phyloP scores from a whole-genome alignment of 2,329 filamentous ascomycete genomes.

The Orbilia javanica region DNA sequence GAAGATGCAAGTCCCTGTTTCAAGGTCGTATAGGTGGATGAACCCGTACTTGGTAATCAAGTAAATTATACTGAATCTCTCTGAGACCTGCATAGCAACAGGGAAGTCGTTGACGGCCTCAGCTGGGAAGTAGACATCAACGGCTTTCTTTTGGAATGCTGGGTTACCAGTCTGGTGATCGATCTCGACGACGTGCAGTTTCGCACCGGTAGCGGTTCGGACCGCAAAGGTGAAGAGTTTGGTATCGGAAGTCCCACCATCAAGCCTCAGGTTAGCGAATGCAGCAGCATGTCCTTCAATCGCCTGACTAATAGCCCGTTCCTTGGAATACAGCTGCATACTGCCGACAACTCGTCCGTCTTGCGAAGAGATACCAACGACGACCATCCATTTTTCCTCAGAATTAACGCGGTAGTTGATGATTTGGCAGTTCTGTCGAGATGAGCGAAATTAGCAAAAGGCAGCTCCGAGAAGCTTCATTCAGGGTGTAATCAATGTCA shows the following conservation, averaged over 20 bases:
- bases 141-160: slow-evolving; percentile 91
- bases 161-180: slow-evolving; percentile 92
- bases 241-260: slow-evolving; percentile 88
- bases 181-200: slow-evolving; percentile 97
- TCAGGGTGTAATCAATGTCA: slow-evolving; percentile 64
- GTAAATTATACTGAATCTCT: slow-evolving; percentile 96
- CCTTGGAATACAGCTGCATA: slow-evolving; percentile 97
- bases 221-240: slow-evolving; percentile 98
- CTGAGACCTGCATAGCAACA: slow-evolving; percentile 95
- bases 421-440: slow-evolving; percentile 86
- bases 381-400: slow-evolving; percentile 98
- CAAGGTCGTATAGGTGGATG: slow-evolving; percentile 97
- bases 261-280: slow-evolving; percentile 88
- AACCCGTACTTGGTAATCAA: slow-evolving; percentile 99
- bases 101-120: slow-evolving; percentile 98
- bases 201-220: slow-evolving; percentile 86
- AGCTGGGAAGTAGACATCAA: slow-evolving; percentile 96
- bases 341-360: slow-evolving; percentile 93
- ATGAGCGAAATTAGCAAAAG: slow-evolving; percentile 6
- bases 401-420: slow-evolving; percentile 98
- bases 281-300: slow-evolving; percentile 97
- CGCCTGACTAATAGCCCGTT: slow-evolving; percentile 95
- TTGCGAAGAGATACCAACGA: slow-evolving; percentile 94
- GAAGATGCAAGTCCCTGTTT: slow-evolving; percentile 95
- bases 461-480: neutral